These are phyloP conservation scores for Rhodotorula sp. DNA, from an alignment of 1,284 basidiomycete species.

Conservation along the genomic window DNA sequence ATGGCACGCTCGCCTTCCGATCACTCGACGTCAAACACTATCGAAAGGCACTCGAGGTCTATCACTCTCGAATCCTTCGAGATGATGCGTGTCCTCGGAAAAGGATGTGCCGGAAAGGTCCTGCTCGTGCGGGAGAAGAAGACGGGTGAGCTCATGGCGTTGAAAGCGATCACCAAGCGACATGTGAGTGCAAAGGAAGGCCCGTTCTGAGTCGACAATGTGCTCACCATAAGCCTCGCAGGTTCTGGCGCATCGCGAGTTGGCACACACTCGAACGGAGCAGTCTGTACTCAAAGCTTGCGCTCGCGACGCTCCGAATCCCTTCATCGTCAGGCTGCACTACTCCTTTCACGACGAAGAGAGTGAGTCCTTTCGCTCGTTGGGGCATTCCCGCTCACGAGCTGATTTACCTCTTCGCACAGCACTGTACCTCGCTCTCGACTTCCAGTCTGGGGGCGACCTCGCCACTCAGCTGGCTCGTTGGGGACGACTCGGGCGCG, in stretches of 20 bases:
- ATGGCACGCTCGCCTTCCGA: conserved; percentile 19
- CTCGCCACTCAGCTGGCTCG: conserved; percentile 92
- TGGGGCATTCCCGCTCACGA: too few relatives aligned
- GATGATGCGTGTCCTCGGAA: conserved; percentile 91
- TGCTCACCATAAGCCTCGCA: conserved; percentile 52
- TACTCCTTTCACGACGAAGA: conserved; percentile 96
- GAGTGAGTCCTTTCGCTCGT: conserved; percentile 48
- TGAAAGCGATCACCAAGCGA: conserved; percentile 95
- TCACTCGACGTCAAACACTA: background rate
- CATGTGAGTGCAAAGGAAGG: conserved; percentile 17
- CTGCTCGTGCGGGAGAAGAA: conserved; percentile 60
- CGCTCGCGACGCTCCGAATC: conserved; percentile 63
- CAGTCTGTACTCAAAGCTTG: conserved; percentile 89
- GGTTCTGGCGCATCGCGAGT: conserved; percentile 90
- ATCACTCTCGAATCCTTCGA: conserved; percentile 79
- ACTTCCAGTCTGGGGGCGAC: conserved; percentile 95
- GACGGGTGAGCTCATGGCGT: conserved; percentile 72
- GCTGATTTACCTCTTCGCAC: conserved; percentile 47
- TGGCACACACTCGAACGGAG: conserved; percentile 92
- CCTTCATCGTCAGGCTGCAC: conserved; percentile 90
- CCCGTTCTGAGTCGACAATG: fast-evolving
- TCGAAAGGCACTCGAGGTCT: conserved; percentile 4
- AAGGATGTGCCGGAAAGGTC: conserved; percentile 89
- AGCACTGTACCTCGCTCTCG: conserved; percentile 80
- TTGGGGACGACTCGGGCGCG: conserved; percentile 86